Conservation (phyloP, 176 grass and related monocot genomes). For the Ananas comosus region DNA sequence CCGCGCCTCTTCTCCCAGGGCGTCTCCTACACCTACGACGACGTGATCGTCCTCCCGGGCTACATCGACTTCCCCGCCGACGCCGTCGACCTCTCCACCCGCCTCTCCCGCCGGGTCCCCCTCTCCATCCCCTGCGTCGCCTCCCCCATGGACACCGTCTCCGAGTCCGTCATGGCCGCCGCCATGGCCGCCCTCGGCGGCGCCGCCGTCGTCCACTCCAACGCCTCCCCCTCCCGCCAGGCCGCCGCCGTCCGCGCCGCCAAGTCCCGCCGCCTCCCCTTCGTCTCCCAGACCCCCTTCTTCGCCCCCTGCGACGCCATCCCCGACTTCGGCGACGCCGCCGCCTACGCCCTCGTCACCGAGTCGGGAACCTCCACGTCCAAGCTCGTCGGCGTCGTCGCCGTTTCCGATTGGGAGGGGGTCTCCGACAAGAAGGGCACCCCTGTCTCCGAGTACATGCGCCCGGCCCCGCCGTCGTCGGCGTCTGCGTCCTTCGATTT, state of each 20-base stretch:
- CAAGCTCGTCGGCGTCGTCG: conserved; percentile 38
- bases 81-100: conserved; percentile 71
- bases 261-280: conserved; percentile 70
- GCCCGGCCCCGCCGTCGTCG: conserved; percentile 28
- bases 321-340: conserved; percentile 25
- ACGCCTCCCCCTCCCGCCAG: conserved; percentile 44
- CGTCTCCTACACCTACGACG: conserved; percentile 76
- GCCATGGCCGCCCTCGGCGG: conserved; percentile 82
- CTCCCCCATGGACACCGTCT: conserved; percentile 96
- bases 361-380: conserved; percentile 50
- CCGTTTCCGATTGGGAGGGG: conserved; percentile 33
- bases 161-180: conserved; percentile 66
- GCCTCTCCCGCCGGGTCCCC: conserved; percentile 60
- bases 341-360: conserved; percentile 65
- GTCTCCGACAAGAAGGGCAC: conserved; percentile 9
- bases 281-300: conserved; percentile 47
- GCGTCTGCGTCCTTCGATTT: conserved; percentile 45
- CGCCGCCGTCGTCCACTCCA: conserved; percentile 62
- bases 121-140: conserved; percentile 76
- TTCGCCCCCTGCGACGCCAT: conserved; percentile 31
- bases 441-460: conserved; percentile 56
- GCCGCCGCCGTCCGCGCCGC: conserved; percentile 57
- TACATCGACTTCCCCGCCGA: conserved; percentile 77
- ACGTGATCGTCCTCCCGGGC: conserved; percentile 61
- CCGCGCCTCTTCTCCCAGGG: conserved; percentile 64